Conservation (phyloP, 352 stramenopile genomes). For the Blastocystis sp. region DNA sequence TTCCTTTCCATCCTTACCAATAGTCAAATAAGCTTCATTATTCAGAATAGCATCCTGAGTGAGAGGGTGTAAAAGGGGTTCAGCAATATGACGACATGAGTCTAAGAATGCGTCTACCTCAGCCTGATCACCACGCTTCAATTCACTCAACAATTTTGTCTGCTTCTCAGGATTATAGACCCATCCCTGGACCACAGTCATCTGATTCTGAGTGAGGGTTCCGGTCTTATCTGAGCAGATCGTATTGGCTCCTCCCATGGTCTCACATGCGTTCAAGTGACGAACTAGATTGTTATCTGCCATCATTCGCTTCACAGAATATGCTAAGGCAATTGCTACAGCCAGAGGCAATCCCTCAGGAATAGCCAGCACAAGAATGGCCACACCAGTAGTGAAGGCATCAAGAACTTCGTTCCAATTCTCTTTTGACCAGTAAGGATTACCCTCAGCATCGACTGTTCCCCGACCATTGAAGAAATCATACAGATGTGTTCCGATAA, state of each 20-base stretch:
- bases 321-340: constrained; percentile 89
- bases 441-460: constrained; percentile 72
- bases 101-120: constrained; percentile 36
- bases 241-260: constrained; percentile 94
- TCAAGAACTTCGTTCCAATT: constrained; percentile 77
- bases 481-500: constrained; percentile 60
- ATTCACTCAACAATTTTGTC: constrained; percentile 27
- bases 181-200: constrained; percentile 89
- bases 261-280: constrained; percentile 92
- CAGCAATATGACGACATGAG: constrained; percentile 17
- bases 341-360: constrained; percentile 87
- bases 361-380: constrained; percentile 89
- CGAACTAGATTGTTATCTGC: constrained; percentile 96
- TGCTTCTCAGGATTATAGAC: constrained; percentile 76
- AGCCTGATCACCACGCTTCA: constrained; percentile 48
- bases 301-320: constrained; percentile 95
- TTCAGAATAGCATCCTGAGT: constrained; percentile 29
- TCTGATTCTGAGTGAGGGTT: constrained; percentile 94
- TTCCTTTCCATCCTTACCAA: constrained; percentile 5
- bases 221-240: constrained; percentile 96
- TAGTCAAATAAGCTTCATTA: constrained; percentile 50
- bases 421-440: constrained; percentile 75
- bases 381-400: constrained; percentile 83
- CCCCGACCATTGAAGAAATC: constrained; percentile 60
- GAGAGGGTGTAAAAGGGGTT: neutral